Conservation (phyloP, 140 eudicot genomes). For the Cichorium intybus region DNA sequence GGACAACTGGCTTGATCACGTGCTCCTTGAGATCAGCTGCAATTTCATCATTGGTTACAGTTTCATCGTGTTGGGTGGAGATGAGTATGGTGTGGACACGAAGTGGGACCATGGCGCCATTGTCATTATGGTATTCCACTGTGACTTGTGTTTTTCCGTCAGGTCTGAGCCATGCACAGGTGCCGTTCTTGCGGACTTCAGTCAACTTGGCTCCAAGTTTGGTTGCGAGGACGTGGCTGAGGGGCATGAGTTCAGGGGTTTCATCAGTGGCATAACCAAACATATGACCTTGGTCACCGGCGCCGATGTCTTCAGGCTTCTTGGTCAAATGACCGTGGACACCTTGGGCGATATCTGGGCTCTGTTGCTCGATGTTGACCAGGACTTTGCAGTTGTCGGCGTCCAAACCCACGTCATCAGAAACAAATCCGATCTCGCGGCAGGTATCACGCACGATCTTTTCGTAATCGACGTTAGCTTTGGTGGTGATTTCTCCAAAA, state of each 20-base stretch:
- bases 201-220: conserved; percentile 72
- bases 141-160: conserved; percentile 77
- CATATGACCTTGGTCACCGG: conserved; percentile 70
- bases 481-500: conserved; percentile 72
- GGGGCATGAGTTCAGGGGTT: conserved; percentile 74
- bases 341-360: conserved; percentile 71
- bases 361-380: conserved; percentile 65
- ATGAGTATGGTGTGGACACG: conserved; percentile 65
- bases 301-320: conserved; percentile 66
- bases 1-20: conserved; percentile 62
- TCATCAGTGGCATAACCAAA: conserved; percentile 77
- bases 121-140: conserved; percentile 56
- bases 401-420: conserved; percentile 66
- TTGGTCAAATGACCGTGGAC: conserved; percentile 65
- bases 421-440: conserved; percentile 52
- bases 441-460: conserved; percentile 66
- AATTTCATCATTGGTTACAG: conserved; percentile 61
- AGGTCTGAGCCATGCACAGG: conserved; percentile 73
- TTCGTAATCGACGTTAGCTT: conserved; percentile 54
- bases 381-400: conserved; percentile 68
- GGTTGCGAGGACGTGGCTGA: conserved; percentile 69
- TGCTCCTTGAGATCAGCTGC: conserved; percentile 66
- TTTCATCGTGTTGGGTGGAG: conserved; percentile 67
- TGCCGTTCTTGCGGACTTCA: conserved; percentile 65
- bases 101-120: conserved; percentile 59